Percentiles rank a stretch among this genome's conserved stretches.
Conservation (phyloP, 331 rosid species). For the Stylosanthes scabra region DNA sequence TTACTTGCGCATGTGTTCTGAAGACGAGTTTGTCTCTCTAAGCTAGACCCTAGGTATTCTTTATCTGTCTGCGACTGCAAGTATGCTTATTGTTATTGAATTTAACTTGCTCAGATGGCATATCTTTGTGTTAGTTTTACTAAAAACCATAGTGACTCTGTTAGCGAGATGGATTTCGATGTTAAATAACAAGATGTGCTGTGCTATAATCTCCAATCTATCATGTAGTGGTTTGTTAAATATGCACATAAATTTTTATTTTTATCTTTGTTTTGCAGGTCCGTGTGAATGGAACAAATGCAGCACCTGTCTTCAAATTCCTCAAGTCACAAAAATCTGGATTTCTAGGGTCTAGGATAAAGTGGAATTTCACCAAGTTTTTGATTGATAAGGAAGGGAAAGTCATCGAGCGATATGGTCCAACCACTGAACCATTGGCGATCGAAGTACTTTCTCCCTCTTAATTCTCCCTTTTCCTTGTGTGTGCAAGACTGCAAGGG, state of each 20-base stretch:
- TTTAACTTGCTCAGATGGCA: not conserved
- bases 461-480: constrained; percentile 6
- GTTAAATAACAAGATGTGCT: constrained; percentile 1
- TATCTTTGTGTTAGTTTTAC: not conserved
- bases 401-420: constrained; percentile 62
- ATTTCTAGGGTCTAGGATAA: constrained; percentile 67
- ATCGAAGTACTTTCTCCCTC: constrained; percentile 61
- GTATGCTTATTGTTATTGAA: constrained; percentile 8
- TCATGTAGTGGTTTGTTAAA: constrained; percentile 19
- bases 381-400: constrained; percentile 71
- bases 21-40: constrained; percentile 13
- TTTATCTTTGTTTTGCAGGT: constrained; percentile 48
- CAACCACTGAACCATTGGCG: constrained; percentile 65
- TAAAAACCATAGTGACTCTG: too few relatives aligned
- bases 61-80: constrained; percentile 9
- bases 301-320: constrained; percentile 77
- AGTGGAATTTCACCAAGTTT: constrained; percentile 98
- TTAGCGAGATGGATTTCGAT: not conserved
- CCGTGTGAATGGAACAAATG: constrained; percentile 70
- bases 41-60: constrained; percentile 11
- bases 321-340: constrained; percentile 72
- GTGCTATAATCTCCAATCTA: constrained; percentile 13
- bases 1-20: not conserved
- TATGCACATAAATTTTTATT: constrained; percentile 1
- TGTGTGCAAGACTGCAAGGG: not conserved